Evolutionary conservation across 192 early-diverging fungal species (phyloP).

Genomic region (Paraglomus brasilianum): DNA sequence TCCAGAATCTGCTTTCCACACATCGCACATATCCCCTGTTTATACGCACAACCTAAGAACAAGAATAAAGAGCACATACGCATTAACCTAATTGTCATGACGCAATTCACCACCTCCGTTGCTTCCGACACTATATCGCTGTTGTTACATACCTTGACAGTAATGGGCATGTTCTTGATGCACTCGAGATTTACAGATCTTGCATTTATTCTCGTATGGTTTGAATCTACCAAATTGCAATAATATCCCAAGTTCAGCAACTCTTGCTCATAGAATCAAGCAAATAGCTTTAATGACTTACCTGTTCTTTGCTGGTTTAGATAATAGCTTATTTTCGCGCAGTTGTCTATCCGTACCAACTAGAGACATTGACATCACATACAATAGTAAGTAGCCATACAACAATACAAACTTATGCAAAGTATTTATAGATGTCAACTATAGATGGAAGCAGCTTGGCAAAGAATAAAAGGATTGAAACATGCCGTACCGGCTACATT

Average conservation of each 20-base stretch:
- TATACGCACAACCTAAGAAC: conserved; percentile 54
- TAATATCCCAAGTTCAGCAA: background rate
- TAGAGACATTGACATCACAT: background rate
- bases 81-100: background rate
- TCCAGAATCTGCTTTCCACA: conserved; percentile 61
- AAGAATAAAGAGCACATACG: background rate
- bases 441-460: background rate
- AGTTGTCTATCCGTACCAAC: conserved; percentile 50
- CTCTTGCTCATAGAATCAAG: background rate
- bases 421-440: background rate
- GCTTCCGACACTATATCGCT: too few relatives aligned
- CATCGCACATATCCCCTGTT: conserved; percentile 62
- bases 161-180: conserved; percentile 63
- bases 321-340: conserved; percentile 60
- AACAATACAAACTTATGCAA: background rate
- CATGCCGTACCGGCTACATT: conserved; percentile 44
- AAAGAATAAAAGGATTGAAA: too few relatives aligned
- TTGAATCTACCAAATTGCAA: conserved; percentile 45
- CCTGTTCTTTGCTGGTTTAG: conserved; percentile 52
- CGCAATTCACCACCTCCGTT: too few relatives aligned
- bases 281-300: conserved; percentile 11
- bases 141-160: conserved; percentile 52
- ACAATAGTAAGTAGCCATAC: conserved; percentile 6
- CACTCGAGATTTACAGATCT: conserved; percentile 55
- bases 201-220: conserved; percentile 60